A percentile compares a stretch with the other conserved stretches of the same genome.
These are phyloP conservation scores for Pseudotulostoma volvatum DNA, from an alignment of 495 filamentous ascomycete species.

Conservation along the genomic window DNA sequence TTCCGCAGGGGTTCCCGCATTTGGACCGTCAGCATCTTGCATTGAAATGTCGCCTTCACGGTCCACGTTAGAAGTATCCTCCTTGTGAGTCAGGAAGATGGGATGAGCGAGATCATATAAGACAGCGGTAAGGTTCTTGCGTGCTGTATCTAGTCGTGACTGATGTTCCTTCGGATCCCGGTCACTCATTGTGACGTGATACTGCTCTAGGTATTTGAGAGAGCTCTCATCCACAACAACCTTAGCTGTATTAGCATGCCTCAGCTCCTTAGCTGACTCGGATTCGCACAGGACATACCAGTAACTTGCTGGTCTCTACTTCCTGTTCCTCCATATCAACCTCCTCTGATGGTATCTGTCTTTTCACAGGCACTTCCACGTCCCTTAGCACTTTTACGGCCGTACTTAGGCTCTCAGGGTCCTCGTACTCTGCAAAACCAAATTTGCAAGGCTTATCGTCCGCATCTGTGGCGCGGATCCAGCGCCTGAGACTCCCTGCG, in stretches of 20 bases:
- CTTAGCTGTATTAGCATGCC: conserved; percentile 16
- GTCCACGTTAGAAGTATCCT: conserved; percentile 32
- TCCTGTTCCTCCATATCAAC: conserved; percentile 38
- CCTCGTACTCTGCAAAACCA: conserved; percentile 94
- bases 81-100: conserved; percentile 28
- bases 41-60: conserved; percentile 56
- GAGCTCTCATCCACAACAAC: conserved; percentile 73
- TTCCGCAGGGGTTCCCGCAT: conserved; percentile 44
- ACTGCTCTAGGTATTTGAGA: conserved; percentile 65
- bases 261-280: not conserved
- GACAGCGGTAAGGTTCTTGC: conserved; percentile 43
- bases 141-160: conserved; percentile 51
- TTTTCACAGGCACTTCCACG: conserved; percentile 71
- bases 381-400: conserved; percentile 78
- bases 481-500: conserved; percentile 65
- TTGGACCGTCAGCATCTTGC: conserved; percentile 42
- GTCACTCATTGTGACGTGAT: conserved; percentile 45
- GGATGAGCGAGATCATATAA: conserved; percentile 62
- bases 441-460: conserved; percentile 76
- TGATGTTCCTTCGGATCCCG: conserved; percentile 49
- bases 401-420: conserved; percentile 71
- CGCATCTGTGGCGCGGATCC: conserved; percentile 68
- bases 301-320: conserved; percentile 50
- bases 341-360: conserved; percentile 33
- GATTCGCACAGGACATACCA: conserved; percentile 25